These are phyloP conservation scores for Phylloporus sp. DNA, from an alignment of 768 basidiomycete species.

Conservation along the genomic window DNA sequence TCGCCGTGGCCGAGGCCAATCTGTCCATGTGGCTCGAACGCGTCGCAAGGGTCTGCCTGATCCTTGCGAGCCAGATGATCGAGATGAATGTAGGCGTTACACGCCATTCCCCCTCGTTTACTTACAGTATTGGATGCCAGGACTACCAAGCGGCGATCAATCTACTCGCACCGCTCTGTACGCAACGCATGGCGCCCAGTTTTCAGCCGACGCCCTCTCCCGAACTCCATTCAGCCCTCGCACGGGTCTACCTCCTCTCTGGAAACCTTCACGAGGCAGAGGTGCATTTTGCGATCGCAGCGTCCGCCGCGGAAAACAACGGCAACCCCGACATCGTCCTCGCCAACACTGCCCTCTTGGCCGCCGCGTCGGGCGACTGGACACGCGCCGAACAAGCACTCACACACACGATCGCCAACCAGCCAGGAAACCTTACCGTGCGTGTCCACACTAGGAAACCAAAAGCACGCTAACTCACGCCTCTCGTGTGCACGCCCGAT, in stretches of 20 bases:
- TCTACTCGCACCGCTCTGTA: slow-evolving; percentile 65
- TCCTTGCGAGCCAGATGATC: slow-evolving; percentile 75
- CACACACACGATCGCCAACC: slow-evolving; percentile 40
- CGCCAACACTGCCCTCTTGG: slow-evolving; percentile 66
- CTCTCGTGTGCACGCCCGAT: neutral
- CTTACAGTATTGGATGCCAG: slow-evolving; percentile 32
- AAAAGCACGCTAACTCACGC: neutral
- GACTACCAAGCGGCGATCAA: slow-evolving; percentile 66
- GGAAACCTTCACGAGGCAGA: slow-evolving; percentile 61
- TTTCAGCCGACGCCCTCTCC: slow-evolving; percentile 37
- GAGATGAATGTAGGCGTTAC: slow-evolving; percentile 82
- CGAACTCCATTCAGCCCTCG: slow-evolving; percentile 64
- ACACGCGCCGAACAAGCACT: slow-evolving; percentile 44
- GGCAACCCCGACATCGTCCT: slow-evolving; percentile 44
- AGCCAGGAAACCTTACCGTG: slow-evolving; percentile 61
- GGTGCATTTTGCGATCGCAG: slow-evolving; percentile 45
- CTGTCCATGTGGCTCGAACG: slow-evolving; percentile 82
- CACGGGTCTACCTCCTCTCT: slow-evolving; percentile 69
- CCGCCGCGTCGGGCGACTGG: slow-evolving; percentile 73
- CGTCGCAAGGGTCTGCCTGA: slow-evolving; percentile 67
- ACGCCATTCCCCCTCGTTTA: neutral
- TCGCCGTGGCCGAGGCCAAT: slow-evolving; percentile 29
- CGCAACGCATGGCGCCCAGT: slow-evolving; percentile 26
- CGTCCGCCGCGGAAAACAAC: slow-evolving; percentile 43
- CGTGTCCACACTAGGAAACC: slow-evolving; percentile 7